Evolutionary conservation across 2,329 filamentous ascomycete genomes (phyloP).

Genomic region (Aspergillus eucalypticola): DNA sequence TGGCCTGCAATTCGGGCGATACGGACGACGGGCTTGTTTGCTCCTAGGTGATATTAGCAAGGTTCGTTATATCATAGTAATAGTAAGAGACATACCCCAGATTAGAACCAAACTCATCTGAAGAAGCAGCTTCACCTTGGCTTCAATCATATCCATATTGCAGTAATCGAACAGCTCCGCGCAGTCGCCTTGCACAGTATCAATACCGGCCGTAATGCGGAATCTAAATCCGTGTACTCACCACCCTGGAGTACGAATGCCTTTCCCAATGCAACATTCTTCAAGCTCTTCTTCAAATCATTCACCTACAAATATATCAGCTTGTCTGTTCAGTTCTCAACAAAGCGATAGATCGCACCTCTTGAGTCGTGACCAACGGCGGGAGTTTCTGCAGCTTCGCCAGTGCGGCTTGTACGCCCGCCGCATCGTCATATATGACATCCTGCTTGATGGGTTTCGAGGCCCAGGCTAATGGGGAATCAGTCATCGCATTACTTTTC

Average conservation of each 20-base stretch:
- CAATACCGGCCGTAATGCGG: neutral
- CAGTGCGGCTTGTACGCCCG: slow-evolving; percentile 42
- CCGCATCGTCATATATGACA: slow-evolving; percentile 44
- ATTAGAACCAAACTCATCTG: slow-evolving; percentile 97
- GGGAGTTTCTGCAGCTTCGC: slow-evolving; percentile 47
- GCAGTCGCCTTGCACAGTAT: slow-evolving; percentile 62
- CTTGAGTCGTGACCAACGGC: slow-evolving; percentile 49
- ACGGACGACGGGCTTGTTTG: slow-evolving; percentile 78
- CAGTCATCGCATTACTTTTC: neutral
- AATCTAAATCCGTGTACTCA: slow-evolving; percentile 21
- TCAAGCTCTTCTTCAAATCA: slow-evolving; percentile 73
- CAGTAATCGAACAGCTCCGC: slow-evolving; percentile 98
- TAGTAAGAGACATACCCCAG: slow-evolving; percentile 61
- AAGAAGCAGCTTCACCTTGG: slow-evolving; percentile 92
- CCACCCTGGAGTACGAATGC: slow-evolving; percentile 94
- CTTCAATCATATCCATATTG: slow-evolving; percentile 81
- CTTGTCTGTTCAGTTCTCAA: neutral
- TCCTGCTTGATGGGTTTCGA: slow-evolving; percentile 29
- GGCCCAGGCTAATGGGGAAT: slow-evolving; percentile 21
- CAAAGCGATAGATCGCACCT: slow-evolving; percentile 30
- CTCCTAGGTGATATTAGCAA: slow-evolving; percentile 34
- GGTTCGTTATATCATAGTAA: slow-evolving; percentile 19
- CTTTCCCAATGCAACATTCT: slow-evolving; percentile 84
- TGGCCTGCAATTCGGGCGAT: slow-evolving; percentile 97
- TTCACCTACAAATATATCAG: slow-evolving; percentile 55